Evolutionary conservation across 768 basidiomycete genomes (phyloP), one percentile per base, ranked within the genome.

Genomic region (Imleria badia): DNA sequence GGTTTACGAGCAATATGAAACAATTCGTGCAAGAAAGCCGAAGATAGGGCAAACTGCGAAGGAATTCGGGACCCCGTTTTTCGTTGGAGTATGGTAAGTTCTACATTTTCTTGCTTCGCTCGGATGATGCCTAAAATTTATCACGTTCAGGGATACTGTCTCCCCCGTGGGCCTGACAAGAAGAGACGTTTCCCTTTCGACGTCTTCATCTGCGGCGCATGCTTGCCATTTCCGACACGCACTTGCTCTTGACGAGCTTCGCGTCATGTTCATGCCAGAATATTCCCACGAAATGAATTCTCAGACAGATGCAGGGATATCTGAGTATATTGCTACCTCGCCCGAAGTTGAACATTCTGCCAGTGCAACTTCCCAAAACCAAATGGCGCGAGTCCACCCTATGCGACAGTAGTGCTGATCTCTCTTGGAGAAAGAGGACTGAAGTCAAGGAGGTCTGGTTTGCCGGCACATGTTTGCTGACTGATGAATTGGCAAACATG

Each of bases 391-490:
- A n/a, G n/a, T n/a, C n/a, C n/a, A n/a, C n/a, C n/a, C n/a, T n/a
- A n/a, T n/a, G 48, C 29, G 53, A 55, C 22, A 38, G 15, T 11
- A 34, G 19, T 22, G 51, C 45, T 8, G 5, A 23, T 34, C 2
- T 10, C 29, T 52, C 59, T n/a, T 30, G 3, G 5, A 36, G 17
- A 13, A 33, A 34, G 40, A 38, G 26, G 30, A 20, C 43, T 4
- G 64, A 68, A 2, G 55, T 85, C n/a, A 75, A 81, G 50, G 85
- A 88, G 61, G 86, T 88, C 2, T 87, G 86, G 85, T 87, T 87
- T 63, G 72, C 83, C 1, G 84, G 76, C 2, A 65, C n/a, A n/a
- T n/a, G n/a, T n/a, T n/a, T n/a, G n/a, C n/a, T n/a, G n/a, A n/a
- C n/a, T n/a, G n/a, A n/a, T n/a, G n/a, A n/a, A n/a, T n/a, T n/a